Evolutionary conservation across 129 eudicot species (phyloP).

Genomic region (Deinandra increscens): DNA sequence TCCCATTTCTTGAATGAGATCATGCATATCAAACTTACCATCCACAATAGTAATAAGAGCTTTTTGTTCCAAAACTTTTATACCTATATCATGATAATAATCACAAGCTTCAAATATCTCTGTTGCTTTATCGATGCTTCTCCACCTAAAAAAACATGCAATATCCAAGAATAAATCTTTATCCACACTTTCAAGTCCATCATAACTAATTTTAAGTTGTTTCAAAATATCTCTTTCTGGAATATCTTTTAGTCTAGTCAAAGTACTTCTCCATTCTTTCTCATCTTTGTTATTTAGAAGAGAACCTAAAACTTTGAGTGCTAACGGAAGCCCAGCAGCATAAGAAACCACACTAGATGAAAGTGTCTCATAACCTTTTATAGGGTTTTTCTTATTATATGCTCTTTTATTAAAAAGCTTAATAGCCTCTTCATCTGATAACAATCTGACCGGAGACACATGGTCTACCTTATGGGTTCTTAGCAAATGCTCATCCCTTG

Average conservation of each 20-base stretch:
- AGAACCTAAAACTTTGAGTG: not conserved
- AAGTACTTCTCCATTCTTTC: not conserved
- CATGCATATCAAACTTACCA: not conserved
- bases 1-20: not conserved
- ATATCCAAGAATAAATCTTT: too few relatives aligned
- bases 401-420: constrained; percentile 5
- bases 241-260: not conserved
- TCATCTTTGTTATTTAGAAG: not conserved
- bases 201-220: too few relatives aligned
- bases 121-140: not conserved
- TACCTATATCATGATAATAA: not conserved
- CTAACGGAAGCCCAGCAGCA: not conserved
- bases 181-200: too few relatives aligned
- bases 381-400: not conserved
- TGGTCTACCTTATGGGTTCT: not conserved
- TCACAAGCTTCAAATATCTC: constrained; percentile 13
- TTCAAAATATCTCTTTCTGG: not conserved
- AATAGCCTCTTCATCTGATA: not conserved
- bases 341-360: not conserved
- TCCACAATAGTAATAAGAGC: not conserved
- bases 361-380: not conserved
- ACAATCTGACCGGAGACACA: not conserved
- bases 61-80: not conserved
- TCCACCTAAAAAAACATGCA: not conserved
- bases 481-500: constrained; percentile 6